Base-by-base conservation (phyloP, 768 basidiomycete genomes). In the Omphalotus guepiniiformis region DNA sequence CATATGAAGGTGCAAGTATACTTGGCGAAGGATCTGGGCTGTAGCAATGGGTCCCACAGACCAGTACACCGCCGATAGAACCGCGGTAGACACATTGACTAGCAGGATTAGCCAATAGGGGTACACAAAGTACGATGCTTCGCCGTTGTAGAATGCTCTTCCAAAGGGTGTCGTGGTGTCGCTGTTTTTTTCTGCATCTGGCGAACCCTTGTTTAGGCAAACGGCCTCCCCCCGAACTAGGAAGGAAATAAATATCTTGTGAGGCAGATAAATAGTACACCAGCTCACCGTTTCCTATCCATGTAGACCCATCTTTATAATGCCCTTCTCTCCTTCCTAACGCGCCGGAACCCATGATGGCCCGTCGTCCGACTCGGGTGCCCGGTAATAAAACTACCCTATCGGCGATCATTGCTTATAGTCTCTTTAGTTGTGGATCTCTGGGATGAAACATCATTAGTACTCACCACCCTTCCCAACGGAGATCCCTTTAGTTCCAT, bases 261-360 rank as follows among this genome's bases (percentile, higher is more conserved):
- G n/a, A n/a, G n/a, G n/a, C n/a, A n/a, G n/a, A n/a, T n/a, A n/a
- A n/a, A 32, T 32, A n/a, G 30, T 32, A 32, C 30, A 32, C n/a
- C n/a, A n/a, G n/a, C 30, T 32, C 30, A 70, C 70, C 70, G 54
- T 66, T 67, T 13, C 73, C 73, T 48, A 75, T 68, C 73, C 72
- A 75, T 2, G 65, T 69, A 6, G 72, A 71, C 8, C 70, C 69
- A 47, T 71, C 69, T 28, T 59, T 63, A 46, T 75, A 75, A 5
- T 54, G 59, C 0, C 62, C 62, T 38, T 67, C 59, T 7, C 73
- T 65, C 55, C 65, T 67, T 16, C 67, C 68, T 18, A 74, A 61
- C 1, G 74, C 62, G 15, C 74, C 74, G 2, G 74, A 70, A 15
- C 72, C 74, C 70, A 74, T 73, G 18, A 74, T 67, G 16, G 72